phyloP scores from a whole-genome alignment of 2,329 filamentous ascomycete species.

The Graphium sp. region DNA sequence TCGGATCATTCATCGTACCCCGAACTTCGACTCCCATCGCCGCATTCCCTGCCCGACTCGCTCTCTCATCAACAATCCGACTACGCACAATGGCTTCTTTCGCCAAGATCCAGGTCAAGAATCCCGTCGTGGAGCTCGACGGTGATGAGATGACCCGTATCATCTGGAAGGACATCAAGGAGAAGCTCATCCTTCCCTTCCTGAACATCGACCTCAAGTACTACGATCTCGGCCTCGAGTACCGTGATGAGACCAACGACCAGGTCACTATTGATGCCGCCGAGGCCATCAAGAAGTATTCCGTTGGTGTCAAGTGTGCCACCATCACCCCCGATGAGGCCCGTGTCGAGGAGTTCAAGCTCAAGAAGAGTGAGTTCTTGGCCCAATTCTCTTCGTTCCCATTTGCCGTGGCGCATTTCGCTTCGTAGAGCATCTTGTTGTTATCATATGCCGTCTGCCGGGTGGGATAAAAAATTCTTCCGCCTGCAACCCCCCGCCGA shows the following conservation, averaged over 20 bases:
- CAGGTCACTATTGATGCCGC: slow-evolving; percentile 90
- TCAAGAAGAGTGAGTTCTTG: slow-evolving; percentile 72
- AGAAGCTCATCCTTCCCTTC: slow-evolving; percentile 94
- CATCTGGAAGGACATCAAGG: slow-evolving; percentile 98
- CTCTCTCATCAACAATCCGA: slow-evolving; percentile 5
- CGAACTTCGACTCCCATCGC: not conserved
- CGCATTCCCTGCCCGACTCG: slow-evolving; percentile 4
- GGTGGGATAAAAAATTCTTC: no score
- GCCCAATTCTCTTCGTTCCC: slow-evolving; percentile 5
- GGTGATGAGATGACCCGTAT: slow-evolving; percentile 94
- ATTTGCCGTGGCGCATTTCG: not conserved
- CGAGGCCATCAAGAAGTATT: slow-evolving; percentile 98
- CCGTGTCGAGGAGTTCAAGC: slow-evolving; percentile 91
- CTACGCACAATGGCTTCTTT: slow-evolving; percentile 32
- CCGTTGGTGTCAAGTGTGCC: slow-evolving; percentile 95
- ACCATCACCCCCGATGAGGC: slow-evolving; percentile 98
- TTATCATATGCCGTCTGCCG: no score
- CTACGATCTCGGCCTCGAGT: slow-evolving; percentile 84
- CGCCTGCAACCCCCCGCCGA: no score
- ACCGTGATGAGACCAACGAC: slow-evolving; percentile 92
- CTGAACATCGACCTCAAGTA: slow-evolving; percentile 97
- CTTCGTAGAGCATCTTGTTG: not conserved
- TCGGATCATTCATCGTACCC: slow-evolving; percentile 1
- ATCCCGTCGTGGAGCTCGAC: slow-evolving; percentile 94
- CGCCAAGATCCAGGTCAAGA: slow-evolving; percentile 98